phyloP scores from a whole-genome alignment of 257 asterid species.

The Mitragyna speciosa region DNA sequence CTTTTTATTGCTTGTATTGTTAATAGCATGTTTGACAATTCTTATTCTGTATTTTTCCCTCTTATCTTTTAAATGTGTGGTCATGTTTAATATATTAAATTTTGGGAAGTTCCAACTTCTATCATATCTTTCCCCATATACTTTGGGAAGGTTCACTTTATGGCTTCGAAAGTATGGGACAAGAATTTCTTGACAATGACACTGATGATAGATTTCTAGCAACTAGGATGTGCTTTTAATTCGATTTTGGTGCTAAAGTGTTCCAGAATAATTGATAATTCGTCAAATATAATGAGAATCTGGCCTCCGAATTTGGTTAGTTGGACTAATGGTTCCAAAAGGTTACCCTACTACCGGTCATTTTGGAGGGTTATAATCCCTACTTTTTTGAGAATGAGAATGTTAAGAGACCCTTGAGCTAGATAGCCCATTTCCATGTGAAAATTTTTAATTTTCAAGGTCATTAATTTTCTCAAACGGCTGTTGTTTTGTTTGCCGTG shows the following conservation, averaged over 20 bases:
- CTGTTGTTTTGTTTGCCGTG: conserved; percentile 7
- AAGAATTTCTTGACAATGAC: neutral
- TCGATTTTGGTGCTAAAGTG: neutral
- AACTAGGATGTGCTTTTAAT: neutral
- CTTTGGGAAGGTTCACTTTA: neutral
- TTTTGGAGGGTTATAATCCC: neutral
- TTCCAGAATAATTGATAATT: no score
- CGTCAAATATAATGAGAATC: neutral
- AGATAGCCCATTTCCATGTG: neutral
- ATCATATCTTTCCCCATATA: neutral
- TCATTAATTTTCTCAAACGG: no score
- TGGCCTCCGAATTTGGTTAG: neutral
- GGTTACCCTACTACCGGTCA: neutral
- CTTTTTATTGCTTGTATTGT: neutral
- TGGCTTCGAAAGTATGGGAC: neutral
- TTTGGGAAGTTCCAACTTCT: neutral
- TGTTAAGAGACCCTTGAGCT: neutral
- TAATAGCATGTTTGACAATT: neutral
- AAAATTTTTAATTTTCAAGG: no score
- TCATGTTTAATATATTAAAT: neutral
- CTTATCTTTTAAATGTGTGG: neutral
- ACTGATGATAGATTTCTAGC: neutral
- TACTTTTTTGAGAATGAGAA: neutral
- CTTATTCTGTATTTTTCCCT: neutral
- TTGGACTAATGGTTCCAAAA: neutral